phyloP scores from a whole-genome alignment of 495 filamentous ascomycete genomes.

The Penicillium arizonense region DNA sequence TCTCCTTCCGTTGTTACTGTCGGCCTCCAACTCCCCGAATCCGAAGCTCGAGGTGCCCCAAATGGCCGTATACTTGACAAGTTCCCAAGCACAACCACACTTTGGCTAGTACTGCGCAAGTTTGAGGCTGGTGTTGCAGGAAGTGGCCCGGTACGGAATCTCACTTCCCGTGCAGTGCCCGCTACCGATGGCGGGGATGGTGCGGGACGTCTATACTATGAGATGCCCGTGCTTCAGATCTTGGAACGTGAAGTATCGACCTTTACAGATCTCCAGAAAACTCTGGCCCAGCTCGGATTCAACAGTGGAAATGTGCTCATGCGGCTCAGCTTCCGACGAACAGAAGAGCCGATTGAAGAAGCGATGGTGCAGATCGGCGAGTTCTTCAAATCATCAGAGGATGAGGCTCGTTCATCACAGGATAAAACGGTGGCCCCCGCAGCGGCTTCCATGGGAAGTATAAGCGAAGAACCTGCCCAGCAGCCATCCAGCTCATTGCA shows the following conservation, averaged over 20 bases:
- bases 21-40: conserved; percentile 74
- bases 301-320: conserved; percentile 80
- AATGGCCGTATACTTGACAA: conserved; percentile 73
- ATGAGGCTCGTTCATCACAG: conserved; percentile 22
- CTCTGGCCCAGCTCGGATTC: conserved; percentile 80
- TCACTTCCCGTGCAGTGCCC: conserved; percentile 76
- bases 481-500: conserved; percentile 6
- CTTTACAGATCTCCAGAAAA: conserved; percentile 83
- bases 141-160: conserved; percentile 57
- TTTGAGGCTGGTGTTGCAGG: conserved; percentile 72
- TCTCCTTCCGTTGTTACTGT: conserved; percentile 82
- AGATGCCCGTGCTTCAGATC: conserved; percentile 79
- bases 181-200: conserved; percentile 51
- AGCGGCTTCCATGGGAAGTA: conserved; percentile 15
- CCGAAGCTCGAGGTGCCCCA: conserved; percentile 54
- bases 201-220: conserved; percentile 80
- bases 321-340: conserved; percentile 69
- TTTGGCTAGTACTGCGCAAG: conserved; percentile 86
- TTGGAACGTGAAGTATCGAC: conserved; percentile 73
- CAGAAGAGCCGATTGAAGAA: conserved; percentile 75
- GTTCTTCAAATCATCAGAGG: conserved; percentile 57
- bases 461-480: conserved; percentile 14
- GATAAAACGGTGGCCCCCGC: conserved; percentile 1
- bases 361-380: conserved; percentile 77
- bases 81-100: conserved; percentile 74